Percentiles rank a stretch among this genome's conserved stretches.
Conservation (phyloP, 2,329 filamentous ascomycete species). For the Xylaria digitata region DNA sequence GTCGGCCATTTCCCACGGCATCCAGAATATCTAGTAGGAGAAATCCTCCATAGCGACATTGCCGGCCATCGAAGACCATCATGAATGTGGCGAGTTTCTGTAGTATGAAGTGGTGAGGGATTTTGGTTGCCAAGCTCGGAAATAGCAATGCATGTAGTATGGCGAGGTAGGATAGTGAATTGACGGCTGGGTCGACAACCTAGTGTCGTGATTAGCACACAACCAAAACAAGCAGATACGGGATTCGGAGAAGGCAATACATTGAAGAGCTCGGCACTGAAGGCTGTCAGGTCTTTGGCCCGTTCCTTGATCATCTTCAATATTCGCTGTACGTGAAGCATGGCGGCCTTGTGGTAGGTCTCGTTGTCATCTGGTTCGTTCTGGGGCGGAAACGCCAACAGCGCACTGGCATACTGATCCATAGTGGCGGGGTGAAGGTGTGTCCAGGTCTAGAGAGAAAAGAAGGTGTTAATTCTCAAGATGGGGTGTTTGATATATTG, state of each 20-base stretch:
- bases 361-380: constrained; percentile 46
- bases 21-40: constrained; percentile 59
- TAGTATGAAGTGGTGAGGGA: constrained; percentile 49
- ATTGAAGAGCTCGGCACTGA: constrained; percentile 56
- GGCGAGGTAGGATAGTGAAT: constrained; percentile 64
- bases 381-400: constrained; percentile 58
- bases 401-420: constrained; percentile 53
- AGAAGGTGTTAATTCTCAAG: neutral
- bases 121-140: constrained; percentile 48
- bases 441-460: neutral
- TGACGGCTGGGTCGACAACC: constrained; percentile 59
- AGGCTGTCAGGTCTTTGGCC: constrained; percentile 48
- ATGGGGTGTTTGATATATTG: neutral
- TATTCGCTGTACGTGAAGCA: constrained; percentile 54
- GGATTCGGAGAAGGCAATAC: constrained; percentile 45
- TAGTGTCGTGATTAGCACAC: constrained; percentile 43
- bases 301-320: constrained; percentile 53
- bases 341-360: constrained; percentile 56
- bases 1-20: constrained; percentile 52
- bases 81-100: constrained; percentile 60
- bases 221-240: neutral
- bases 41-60: constrained; percentile 63
- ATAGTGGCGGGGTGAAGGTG: constrained; percentile 45
- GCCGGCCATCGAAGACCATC: constrained; percentile 60
- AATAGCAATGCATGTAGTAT: constrained; percentile 58